Percentiles rank a stretch among this genome's conserved stretches.
phyloP scores from a whole-genome alignment of 176 grass and related monocot genomes.

The Carex cristatella region DNA sequence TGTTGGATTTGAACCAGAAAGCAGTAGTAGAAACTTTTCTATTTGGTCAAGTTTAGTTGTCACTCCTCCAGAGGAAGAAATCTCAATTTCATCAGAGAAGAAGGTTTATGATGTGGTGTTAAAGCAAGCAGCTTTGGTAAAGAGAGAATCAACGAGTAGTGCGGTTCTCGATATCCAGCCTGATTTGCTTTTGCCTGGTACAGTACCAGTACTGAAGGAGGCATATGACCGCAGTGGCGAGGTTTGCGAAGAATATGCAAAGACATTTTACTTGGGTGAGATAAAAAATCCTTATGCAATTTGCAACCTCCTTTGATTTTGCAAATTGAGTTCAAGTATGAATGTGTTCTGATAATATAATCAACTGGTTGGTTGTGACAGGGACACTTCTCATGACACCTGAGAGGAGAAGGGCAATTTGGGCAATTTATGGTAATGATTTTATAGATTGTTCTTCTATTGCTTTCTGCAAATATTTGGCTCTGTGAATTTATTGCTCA shows the following conservation, averaged over 20 bases:
- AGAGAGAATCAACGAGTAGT: neutral
- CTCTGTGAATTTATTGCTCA: neutral
- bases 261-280: slow-evolving; percentile 94
- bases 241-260: slow-evolving; percentile 89
- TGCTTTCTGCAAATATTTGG: slow-evolving; percentile 2
- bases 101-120: slow-evolving; percentile 71
- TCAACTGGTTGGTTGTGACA: slow-evolving; percentile 11
- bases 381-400: slow-evolving; percentile 92
- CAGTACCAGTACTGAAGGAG: slow-evolving; percentile 30
- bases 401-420: slow-evolving; percentile 78
- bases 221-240: slow-evolving; percentile 69
- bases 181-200: slow-evolving; percentile 29
- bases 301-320: neutral
- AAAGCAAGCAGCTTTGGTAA: slow-evolving; percentile 64
- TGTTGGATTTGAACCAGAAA: slow-evolving; percentile 35
- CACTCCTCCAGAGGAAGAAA: slow-evolving; percentile 27
- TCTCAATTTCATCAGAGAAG: slow-evolving; percentile 43
- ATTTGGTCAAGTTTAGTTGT: slow-evolving; percentile 24
- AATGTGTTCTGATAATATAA: slow-evolving; percentile 13
- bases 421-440: slow-evolving; percentile 84
- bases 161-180: neutral
- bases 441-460: neutral
- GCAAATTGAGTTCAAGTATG: slow-evolving; percentile 11
- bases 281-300: neutral
- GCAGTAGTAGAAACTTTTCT: slow-evolving; percentile 8